Evolutionary conservation across 2,329 filamentous ascomycete genomes (phyloP).

Genomic region (Aspergillus oerlinghausenensis): DNA sequence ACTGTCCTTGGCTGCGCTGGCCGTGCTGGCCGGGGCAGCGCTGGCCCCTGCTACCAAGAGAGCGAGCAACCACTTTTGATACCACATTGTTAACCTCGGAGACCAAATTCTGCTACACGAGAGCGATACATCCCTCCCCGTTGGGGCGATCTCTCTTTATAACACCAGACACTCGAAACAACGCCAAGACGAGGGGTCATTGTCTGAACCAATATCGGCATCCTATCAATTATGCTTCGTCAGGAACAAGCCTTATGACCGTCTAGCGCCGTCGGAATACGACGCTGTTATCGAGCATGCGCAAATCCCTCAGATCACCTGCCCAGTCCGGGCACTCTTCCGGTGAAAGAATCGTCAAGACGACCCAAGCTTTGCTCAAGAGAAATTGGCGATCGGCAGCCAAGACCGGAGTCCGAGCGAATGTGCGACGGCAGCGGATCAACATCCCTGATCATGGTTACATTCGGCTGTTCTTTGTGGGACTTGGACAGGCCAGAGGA

Average conservation of each 20-base stretch:
- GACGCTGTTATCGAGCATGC: neutral
- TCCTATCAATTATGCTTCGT: neutral
- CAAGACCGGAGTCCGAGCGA: neutral
- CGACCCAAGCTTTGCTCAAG: neutral
- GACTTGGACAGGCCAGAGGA: neutral
- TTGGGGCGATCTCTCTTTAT: neutral
- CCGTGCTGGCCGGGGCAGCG: neutral
- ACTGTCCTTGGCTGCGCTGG: constrained; percentile 1
- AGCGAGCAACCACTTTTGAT: neutral
- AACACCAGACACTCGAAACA: neutral
- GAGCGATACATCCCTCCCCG: neutral
- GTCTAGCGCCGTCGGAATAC: neutral
- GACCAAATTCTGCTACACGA: neutral
- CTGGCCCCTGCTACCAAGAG: neutral
- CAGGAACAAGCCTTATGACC: neutral
- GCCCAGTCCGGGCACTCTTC: neutral
- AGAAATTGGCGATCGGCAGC: neutral
- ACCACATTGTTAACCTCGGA: neutral
- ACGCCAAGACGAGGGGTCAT: neutral
- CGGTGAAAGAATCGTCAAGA: neutral
- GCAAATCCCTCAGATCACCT: neutral
- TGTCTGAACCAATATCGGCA: neutral
- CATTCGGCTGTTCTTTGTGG: neutral
- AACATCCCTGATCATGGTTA: neutral
- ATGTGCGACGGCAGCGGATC: neutral